phyloP scores from a whole-genome alignment of 306 rosid genomes.

The Cicer judaicum region DNA sequence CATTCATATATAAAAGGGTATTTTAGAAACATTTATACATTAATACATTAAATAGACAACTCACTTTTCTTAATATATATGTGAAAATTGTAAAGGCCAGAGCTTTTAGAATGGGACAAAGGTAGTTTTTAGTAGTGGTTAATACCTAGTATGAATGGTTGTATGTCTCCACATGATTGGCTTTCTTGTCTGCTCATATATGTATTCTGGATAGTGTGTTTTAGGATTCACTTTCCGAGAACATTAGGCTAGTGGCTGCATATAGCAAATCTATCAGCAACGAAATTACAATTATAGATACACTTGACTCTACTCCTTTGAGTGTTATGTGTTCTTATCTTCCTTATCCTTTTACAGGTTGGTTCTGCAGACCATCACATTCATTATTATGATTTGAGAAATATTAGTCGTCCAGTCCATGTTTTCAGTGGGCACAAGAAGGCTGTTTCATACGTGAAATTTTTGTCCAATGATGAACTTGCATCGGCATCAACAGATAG shows the following conservation, averaged over 20 bases:
- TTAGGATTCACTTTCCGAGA: conserved; percentile 16
- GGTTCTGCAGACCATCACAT: conserved; percentile 98
- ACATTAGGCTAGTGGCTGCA: conserved; percentile 10
- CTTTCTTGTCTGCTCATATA: conserved; percentile 11
- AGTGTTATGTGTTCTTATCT: conserved; percentile 17
- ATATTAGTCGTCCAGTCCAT: conserved; percentile 79
- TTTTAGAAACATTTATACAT: no score
- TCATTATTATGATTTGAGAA: conserved; percentile 93
- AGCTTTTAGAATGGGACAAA: no score
- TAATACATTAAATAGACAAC: no score
- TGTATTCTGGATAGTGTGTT: conserved; percentile 12
- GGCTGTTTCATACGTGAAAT: conserved; percentile 93
- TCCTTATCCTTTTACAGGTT: conserved; percentile 60
- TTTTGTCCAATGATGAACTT: conserved; percentile 87
- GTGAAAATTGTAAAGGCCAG: no score
- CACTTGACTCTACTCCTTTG: neutral
- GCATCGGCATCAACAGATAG: conserved; percentile 98
- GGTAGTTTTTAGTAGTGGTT: no score
- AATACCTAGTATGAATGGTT: conserved; percentile 15
- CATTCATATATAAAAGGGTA: no score
- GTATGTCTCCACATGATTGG: conserved; percentile 2
- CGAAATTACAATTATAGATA: neutral
- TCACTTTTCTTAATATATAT: no score
- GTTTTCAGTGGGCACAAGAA: conserved; percentile 91
- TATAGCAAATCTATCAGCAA: conserved; percentile 12